Base-by-base conservation (phyloP, 768 basidiomycete species). In the Hebeloma cylindrosporum region DNA sequence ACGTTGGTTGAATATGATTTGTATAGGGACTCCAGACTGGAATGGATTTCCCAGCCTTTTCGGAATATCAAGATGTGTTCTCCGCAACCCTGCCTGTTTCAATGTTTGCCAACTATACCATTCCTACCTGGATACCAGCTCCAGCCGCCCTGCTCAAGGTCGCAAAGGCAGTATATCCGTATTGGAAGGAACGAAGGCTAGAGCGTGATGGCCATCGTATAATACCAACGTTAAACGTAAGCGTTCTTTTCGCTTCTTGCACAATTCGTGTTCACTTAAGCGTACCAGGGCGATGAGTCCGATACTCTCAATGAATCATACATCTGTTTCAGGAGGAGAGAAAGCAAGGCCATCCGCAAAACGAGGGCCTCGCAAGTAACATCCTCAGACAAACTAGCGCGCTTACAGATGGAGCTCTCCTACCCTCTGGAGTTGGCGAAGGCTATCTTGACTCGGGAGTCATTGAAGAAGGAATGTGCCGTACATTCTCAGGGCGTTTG, bases 261-360 rank as follows among this genome's bases (percentile, higher is more conserved):
- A 9, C 0, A 22, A 10, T 10, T 22, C 38, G 28, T 17, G n/a
- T 45, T 17, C 50, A 47, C 35, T 45, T 17, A 30, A 25, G 54
- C 10, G 48, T 18, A 38, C 27, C 30, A 90, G 87, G 85, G 79
- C 57, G 93, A 98, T 62, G 94, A 97, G 68, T 77, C 86, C 14
- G 93, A 96, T 62, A 84, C 84, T 35, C 77, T 77, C 53, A 92
- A 90, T 43, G 93, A 95, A 57, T 94, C 95, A 0, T 98, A 97
- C 52, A 88, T 97, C 34, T 99, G 96, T 67, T 99, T 99, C 77
- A 82, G 96, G 27, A 79, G 93, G 48, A 85, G 94, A 43, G 95
- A 98, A 62, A 85, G 88, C 65, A 98, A 98, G 63, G 83, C 90
- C 3, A 79, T 91, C 33, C 83, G 96, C 50, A 98, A 98, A 70